A percentile compares a stretch with the other conserved stretches of the same genome.
Conservation (phyloP, 129 eudicot genomes). For the Artemisia annua region DNA sequence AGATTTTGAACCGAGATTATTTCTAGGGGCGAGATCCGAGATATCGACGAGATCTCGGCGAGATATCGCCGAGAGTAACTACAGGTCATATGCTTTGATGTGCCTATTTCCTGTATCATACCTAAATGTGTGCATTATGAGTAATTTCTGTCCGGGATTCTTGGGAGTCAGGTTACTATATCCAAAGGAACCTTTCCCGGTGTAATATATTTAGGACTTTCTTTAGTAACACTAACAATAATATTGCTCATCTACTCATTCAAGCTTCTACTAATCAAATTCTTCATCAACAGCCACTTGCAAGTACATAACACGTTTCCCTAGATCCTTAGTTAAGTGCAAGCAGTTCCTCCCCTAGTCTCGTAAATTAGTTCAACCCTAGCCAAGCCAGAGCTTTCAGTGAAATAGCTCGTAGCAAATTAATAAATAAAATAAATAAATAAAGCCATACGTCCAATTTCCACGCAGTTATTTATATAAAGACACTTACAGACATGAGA, state of each 20-base stretch:
- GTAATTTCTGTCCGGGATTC: too few species aligned
- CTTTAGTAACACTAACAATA: slow-evolving; percentile 9
- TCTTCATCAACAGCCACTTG: slow-evolving; percentile 9
- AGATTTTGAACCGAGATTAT: too few species aligned
- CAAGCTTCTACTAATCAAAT: slow-evolving; percentile 8
- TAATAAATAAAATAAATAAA: too few species aligned
- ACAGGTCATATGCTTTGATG: background rate
- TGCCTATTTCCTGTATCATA: too few species aligned
- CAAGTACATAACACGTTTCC: background rate
- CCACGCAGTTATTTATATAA: slow-evolving; percentile 3
- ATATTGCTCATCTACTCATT: background rate
- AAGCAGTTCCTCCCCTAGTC: background rate
- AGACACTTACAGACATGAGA: background rate
- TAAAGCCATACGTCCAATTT: background rate
- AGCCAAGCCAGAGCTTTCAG: background rate
- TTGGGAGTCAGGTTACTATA: too few species aligned
- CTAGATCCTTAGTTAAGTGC: slow-evolving; percentile 1
- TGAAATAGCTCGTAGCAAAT: background rate
- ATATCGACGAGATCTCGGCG: too few species aligned
- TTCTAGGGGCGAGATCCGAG: too few species aligned
- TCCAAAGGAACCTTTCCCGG: too few species aligned
- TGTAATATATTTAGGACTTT: background rate
- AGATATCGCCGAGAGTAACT: too few species aligned
- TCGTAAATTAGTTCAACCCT: background rate
- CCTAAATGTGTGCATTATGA: too few species aligned